phyloP scores from a whole-genome alignment of 352 stramenopile genomes.

The Pythium aphanidermatum region DNA sequence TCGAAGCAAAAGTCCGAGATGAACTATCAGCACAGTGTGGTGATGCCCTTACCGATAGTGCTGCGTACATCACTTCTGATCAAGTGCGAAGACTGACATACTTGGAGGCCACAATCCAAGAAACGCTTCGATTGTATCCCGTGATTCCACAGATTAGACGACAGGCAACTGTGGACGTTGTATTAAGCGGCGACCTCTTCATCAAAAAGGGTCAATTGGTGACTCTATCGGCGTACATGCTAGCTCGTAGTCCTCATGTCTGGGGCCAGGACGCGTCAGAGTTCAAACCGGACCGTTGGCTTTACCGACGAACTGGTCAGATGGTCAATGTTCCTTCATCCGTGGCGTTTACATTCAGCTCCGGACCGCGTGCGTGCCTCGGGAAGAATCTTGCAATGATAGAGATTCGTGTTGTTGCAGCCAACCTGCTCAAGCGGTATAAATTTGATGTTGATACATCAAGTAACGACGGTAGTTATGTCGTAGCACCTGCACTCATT shows the following conservation, averaged over 20 bases:
- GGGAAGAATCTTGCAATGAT: constrained; percentile 43
- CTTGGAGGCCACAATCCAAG: constrained; percentile 44
- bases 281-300: constrained; percentile 52
- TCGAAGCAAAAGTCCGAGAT: constrained; percentile 33
- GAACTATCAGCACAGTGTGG: constrained; percentile 23
- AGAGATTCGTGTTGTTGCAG: constrained; percentile 21
- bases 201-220: constrained; percentile 21
- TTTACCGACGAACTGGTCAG: constrained; percentile 15
- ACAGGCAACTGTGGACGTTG: constrained; percentile 45
- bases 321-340: constrained; percentile 5
- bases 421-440: constrained; percentile 11
- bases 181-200: constrained; percentile 24
- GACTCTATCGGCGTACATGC: constrained; percentile 23
- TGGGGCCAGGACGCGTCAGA: constrained; percentile 48
- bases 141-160: constrained; percentile 54
- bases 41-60: not conserved
- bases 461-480: constrained; percentile 14
- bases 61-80: constrained; percentile 32
- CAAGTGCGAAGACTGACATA: constrained; percentile 47
- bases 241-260: constrained; percentile 22
- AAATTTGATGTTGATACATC: constrained; percentile 3
- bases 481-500: not conserved
- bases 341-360: constrained; percentile 35
- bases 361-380: constrained; percentile 36
- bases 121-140: constrained; percentile 60